A percentile compares a stretch with the other conserved stretches of the same genome.
Evolutionary conservation across 2,329 filamentous ascomycete species (phyloP).

Genomic region (Arthrobotrys pseudoclavata): DNA sequence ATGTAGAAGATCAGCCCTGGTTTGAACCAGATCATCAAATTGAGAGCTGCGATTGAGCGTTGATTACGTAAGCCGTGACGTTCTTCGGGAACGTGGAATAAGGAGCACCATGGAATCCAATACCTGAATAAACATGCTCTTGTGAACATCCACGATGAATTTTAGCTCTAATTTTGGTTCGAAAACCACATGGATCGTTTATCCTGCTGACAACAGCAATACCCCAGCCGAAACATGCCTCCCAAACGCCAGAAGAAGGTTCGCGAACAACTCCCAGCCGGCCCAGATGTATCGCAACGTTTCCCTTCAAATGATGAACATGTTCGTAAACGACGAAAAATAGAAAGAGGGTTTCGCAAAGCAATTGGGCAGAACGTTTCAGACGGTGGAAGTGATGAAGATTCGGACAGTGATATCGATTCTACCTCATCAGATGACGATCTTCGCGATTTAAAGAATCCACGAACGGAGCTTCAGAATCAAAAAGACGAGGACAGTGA

Average conservation of each 20-base stretch:
- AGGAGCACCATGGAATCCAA: background rate
- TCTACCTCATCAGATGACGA: background rate
- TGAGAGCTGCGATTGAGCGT: background rate
- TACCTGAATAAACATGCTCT: constrained; percentile 6
- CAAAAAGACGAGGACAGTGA: constrained; percentile 64
- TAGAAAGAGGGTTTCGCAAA: constrained; percentile 48
- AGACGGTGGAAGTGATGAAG: constrained; percentile 40
- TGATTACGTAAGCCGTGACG: constrained; percentile 35
- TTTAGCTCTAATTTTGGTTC: background rate
- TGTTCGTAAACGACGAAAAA: constrained; percentile 38
- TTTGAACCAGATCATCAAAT: constrained; percentile 1
- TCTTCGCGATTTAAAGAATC: background rate
- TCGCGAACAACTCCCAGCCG: background rate
- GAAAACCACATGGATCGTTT: background rate
- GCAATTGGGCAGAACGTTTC: constrained; percentile 35
- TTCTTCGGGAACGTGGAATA: constrained; percentile 1
- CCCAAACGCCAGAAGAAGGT: constrained; percentile 1
- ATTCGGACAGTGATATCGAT: constrained; percentile 33
- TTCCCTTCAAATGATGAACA: constrained; percentile 21
- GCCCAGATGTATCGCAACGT: background rate
- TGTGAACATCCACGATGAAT: background rate
- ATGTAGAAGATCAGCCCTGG: constrained; percentile 19
- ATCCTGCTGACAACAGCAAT: background rate
- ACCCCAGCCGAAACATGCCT: background rate
- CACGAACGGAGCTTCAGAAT: background rate